Base-by-base conservation (phyloP, 768 basidiomycete species). In the Calvatia gigantea region DNA sequence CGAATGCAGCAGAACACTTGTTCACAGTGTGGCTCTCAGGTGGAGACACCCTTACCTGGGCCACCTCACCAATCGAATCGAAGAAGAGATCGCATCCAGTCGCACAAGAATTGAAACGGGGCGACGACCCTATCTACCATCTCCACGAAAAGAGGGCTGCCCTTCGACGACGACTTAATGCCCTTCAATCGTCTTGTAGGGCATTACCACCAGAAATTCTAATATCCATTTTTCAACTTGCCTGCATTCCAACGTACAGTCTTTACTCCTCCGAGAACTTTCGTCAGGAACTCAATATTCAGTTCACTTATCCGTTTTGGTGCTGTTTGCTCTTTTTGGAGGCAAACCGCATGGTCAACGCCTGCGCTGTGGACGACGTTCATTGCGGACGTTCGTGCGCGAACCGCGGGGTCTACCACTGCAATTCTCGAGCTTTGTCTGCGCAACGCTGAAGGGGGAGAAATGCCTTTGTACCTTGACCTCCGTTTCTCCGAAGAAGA, bases 291-390 rank as follows among this genome's bases (percentile, higher is more conserved):
- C 32, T 23, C 17, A 32, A 33, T 23, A 19, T 53, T 21, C 41
- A 14, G 51, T n/a, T 31, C 41, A 23, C 14, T 42, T 21, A 32
- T 53, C 29, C 42, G 42, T n/a, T 25, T 53, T 19, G 51, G 51
- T 12, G 39, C 51, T 21, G 39, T 53, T 8, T 53, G 41, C 7
- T 53, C 42, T 12, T 31, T 43, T n/a, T 53, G 51, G 51, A 15
- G 51, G 11, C 51, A 44, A 21, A 25, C 33, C n/a, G 31, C 41
- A 4, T 43, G 51, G 41, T 53, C 51, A 7, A 53, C 51, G 8
- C 51, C 51, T 21, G 19, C 28, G 12, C 17, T 53, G 11, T 53
- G 51, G 51, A 23, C 51, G n/a, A 43, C 41, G 2, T 6, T 53
- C 12, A 32, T 43, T 25, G 19, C 32, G 19, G 42, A 42, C 9